Base-by-base conservation (phyloP, 139 green algal species). In the Micractinium conductrix region DNA sequence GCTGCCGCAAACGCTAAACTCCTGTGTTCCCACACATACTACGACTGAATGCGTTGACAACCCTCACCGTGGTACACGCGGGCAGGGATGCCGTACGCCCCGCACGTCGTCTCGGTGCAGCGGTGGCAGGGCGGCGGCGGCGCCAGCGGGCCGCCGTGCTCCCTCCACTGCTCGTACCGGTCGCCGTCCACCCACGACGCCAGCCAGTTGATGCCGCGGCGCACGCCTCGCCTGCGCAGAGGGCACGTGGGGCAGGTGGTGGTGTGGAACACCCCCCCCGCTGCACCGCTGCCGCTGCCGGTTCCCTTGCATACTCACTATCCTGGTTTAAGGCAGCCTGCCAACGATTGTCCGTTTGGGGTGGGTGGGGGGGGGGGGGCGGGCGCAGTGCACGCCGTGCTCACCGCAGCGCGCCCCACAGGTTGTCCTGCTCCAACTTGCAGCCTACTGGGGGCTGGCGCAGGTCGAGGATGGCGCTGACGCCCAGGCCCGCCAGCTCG, bases 11-110 rank as follows among this genome's bases (percentile, higher is more conserved):
- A n/a, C n/a, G n/a, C n/a, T n/a, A 78, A 26, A 21, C 43, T 2
- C 21, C 4, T 33, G 38, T 21, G 5, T 53, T 21, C 72, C 28
- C 2, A 22, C 40, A 4, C 16, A 45, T 19, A 22, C 16, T 19
- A 5, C 33, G 2, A 28, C 58, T 26, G 28, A n/a, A 22, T 28
- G n/a, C 35, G 7, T 33, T 30, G 4, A 24, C 3, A 3, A 33
- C 4, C 3, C 65, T 12, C 81, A 81, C 81, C 86, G 26, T 89
- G 86, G 71, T 87, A 89, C 40, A 89, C 86, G 0, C 53, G 33
- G 16, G 80, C 80, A 0, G 28, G 43, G 9, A 89, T 42, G 9
- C 86, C 86, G 38, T 89, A 89, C 33, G 72, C 62, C 50, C 75
- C 40, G 42, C 63, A 65, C 22, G 60, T 60, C 2, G 58, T 73